A percentile compares a stretch with the other conserved stretches of the same genome.
Evolutionary conservation across 768 basidiomycete species (phyloP).

Genomic region (Trametes elegans): DNA sequence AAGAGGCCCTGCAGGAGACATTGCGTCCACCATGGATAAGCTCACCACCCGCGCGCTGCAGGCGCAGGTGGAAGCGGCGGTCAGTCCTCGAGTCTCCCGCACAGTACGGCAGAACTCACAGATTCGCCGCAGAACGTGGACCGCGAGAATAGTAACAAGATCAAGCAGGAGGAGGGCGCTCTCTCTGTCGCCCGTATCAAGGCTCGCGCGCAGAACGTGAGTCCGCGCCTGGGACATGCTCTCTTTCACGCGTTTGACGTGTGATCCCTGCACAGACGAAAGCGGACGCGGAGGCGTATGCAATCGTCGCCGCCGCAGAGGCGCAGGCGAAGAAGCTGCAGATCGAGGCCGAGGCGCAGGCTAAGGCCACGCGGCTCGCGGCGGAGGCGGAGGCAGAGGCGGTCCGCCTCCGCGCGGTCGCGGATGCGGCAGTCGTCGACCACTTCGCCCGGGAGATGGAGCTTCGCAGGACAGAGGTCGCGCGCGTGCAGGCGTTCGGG

Average conservation of each 20-base stretch:
- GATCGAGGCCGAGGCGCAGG: conserved; percentile 76
- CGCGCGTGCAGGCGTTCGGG: conserved; percentile 64
- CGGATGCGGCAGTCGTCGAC: conserved; percentile 60
- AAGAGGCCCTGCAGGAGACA: conserved; percentile 46
- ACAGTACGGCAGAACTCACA: not conserved
- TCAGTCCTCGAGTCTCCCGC: conserved; percentile 32
- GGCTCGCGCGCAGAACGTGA: conserved; percentile 55
- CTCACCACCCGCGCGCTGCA: conserved; percentile 81
- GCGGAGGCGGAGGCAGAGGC: conserved; percentile 77
- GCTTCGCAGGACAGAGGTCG: conserved; percentile 62
- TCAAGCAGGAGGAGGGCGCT: conserved; percentile 82
- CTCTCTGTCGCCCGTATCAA: conserved; percentile 76
- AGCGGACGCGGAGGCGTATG: conserved; percentile 76
- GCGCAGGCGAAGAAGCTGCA: conserved; percentile 63
- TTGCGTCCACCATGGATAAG: conserved; percentile 82
- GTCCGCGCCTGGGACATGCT: conserved; percentile 7
- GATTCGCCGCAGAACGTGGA: conserved; percentile 63
- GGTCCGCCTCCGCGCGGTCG: conserved; percentile 58
- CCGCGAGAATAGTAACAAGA: conserved; percentile 83
- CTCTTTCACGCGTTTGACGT: not conserved
- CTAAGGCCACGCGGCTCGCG: conserved; percentile 72
- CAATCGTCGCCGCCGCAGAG: conserved; percentile 68
- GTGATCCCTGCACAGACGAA: conserved; percentile 41
- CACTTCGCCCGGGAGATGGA: conserved; percentile 77
- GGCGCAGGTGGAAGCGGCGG: conserved; percentile 85